phyloP scores from a whole-genome alignment of 2,329 filamentous ascomycete genomes.

The Dactylella cylindrospora region DNA sequence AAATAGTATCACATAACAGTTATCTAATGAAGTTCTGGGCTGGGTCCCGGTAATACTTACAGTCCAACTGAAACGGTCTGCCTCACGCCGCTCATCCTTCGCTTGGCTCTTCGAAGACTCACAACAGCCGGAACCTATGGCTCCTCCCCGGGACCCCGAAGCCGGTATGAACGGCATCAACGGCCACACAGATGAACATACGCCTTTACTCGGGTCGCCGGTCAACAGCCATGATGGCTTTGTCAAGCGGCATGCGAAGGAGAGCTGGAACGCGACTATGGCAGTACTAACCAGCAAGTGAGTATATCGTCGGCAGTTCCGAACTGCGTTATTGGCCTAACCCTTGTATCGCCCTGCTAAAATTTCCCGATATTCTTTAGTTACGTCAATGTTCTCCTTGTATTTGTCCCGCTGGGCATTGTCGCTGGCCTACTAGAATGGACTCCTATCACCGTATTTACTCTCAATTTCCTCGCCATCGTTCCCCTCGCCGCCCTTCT shows the following conservation, averaged over 20 bases:
- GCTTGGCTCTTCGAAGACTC: conserved; percentile 42
- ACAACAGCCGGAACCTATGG: conserved; percentile 23
- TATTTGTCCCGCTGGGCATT: conserved; percentile 74
- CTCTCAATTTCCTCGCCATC: conserved; percentile 78
- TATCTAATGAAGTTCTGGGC: conserved; percentile 44
- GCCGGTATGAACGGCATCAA: conserved; percentile 35
- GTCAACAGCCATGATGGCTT: conserved; percentile 26
- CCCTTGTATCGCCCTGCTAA: conserved; percentile 34
- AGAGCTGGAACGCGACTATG: conserved; percentile 43
- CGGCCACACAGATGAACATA: conserved; percentile 39
- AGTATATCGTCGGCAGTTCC: conserved; percentile 3
- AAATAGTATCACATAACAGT: conserved; percentile 10
- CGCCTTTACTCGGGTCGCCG: conserved; percentile 30
- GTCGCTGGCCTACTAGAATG: conserved; percentile 64
- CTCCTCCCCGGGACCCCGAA: conserved; percentile 38
- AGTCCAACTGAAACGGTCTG: conserved; percentile 44
- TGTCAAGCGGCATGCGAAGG: conserved; percentile 42
- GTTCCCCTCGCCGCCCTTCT: conserved; percentile 73
- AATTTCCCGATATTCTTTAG: conserved; percentile 5
- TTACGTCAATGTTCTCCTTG: conserved; percentile 67
- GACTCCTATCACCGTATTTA: conserved; percentile 69
- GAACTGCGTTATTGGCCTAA: conserved; percentile 40
- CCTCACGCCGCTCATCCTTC: conserved; percentile 43
- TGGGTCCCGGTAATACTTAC: conserved; percentile 39
- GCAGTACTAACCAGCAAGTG: conserved; percentile 43